phyloP scores from a whole-genome alignment of 768 basidiomycete genomes.

The Lyophyllum atratum region DNA sequence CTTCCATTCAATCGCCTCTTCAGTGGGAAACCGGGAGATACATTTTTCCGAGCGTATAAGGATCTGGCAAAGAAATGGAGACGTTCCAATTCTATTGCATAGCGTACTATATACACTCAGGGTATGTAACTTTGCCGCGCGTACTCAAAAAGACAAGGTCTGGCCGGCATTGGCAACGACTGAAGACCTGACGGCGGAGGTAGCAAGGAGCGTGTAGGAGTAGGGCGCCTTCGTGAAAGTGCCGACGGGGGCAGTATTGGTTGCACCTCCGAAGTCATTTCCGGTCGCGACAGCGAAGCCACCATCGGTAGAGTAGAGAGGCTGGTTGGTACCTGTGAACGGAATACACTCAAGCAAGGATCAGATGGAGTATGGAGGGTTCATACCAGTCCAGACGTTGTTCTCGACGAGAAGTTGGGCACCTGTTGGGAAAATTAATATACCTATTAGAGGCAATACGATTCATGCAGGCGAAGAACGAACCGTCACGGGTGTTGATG shows the following conservation, averaged over 20 bases:
- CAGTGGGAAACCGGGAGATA: background rate
- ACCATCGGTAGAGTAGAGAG: constrained; percentile 40
- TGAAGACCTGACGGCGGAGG: constrained; percentile 25
- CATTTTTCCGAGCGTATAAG: background rate
- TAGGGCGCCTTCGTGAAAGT: constrained; percentile 37
- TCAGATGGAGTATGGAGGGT: background rate
- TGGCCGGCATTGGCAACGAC: constrained; percentile 32
- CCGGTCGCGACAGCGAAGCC: constrained; percentile 43
- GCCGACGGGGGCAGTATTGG: constrained; percentile 32
- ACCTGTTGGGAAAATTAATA: constrained; percentile 22
- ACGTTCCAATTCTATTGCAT: background rate
- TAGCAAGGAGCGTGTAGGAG: constrained; percentile 30
- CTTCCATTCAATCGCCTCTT: background rate
- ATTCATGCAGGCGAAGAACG: background rate
- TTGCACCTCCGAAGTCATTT: constrained; percentile 35
- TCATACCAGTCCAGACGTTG: constrained; percentile 44
- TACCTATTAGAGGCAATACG: background rate
- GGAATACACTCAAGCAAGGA: background rate
- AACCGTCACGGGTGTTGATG: constrained; percentile 43
- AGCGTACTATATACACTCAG: background rate
- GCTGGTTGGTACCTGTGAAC: constrained; percentile 32
- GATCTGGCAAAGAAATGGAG: background rate
- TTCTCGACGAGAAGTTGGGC: constrained; percentile 50
- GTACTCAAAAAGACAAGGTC: constrained; percentile 28
- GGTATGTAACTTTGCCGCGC: background rate